Evolutionary conservation across 371 early-diverging fungal genomes (phyloP), one percentile per base, ranked within the genome.

Genomic region (Fennellomyces sp.): DNA sequence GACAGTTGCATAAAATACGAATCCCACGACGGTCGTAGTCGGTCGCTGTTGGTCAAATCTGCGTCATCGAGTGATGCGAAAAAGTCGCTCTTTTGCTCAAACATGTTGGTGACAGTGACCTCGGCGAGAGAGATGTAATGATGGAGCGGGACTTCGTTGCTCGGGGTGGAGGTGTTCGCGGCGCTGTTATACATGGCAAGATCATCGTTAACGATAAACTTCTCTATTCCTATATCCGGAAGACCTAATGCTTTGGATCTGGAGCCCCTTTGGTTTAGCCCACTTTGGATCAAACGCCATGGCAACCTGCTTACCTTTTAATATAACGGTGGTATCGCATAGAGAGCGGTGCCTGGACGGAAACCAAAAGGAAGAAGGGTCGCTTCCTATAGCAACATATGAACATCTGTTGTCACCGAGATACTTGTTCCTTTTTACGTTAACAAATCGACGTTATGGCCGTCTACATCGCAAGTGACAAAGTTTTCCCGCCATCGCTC

Each of bases 1-100:
- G 97, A 93, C n/a, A 99, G 71, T 28, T 86, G 81, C 93, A 99
- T 97, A 76, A 99, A 99, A 65, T 99, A 99, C 0, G 92, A 87
- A 75, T 98, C 97, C 98, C 98, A 99, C 5, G 85, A 76, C 0
- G 98, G 97, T 27, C 97, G 81, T 36, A 94, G 72, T 6, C 94
- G 73, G 42, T 92, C 91, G 8, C 76, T 70, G 57, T 94, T 83
- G 33, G 78, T 70, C 52, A 96, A 70, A 30, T 92, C 78, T 0
- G 86, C 50, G 1, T n/a, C 33, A 10, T 35, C 23, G 13, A 61
- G 23, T n/a, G 15, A 28, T 11, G 25, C 42, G 5, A 23, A 13
- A 12, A 59, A 51, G n/a, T 49, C 59, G 11, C 39, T 21, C 19
- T 94, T 66, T 0, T 78, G 48, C 12, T 62, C 36, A 53, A 75